Evolutionary conservation across 768 basidiomycete species (phyloP), one percentile per base, ranked within the genome.

Genomic region (Lactifluus volemus): DNA sequence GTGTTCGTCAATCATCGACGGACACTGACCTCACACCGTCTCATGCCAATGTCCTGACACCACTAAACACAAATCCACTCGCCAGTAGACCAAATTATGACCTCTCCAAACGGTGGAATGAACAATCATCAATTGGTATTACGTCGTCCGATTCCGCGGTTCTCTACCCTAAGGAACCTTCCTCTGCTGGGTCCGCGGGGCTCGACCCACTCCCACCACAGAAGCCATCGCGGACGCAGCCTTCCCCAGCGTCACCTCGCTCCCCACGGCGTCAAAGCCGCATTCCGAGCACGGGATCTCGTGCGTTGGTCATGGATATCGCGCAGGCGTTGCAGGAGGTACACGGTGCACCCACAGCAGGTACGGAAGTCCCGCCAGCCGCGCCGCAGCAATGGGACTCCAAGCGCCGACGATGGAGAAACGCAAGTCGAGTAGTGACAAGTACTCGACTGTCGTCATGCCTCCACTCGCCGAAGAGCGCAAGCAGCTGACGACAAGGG

Each of bases 231-330:
- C 49, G 19, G 9, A 5, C 14, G 19, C 42, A 32, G 48, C 25
- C 49, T 41, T 19, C 36, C 25, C 25, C 48, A 34, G 14, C 55
- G 29, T 41, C 61, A 10, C 60, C 63, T n/a, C 64, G 55, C 29
- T 61, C 78, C 1, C 76, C 80, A 5, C 68, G 72, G 4, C 78
- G 77, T 54, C 81, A 79, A 67, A 60, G 73, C 49, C 83, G 86
- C 21, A 84, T 85, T 54, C 82, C 86, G 5, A 88, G 82, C 67
- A 81, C 86, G 5, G 86, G 86, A 15, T 82, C 80, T 55, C 76
- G 89, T 61, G 81, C 85, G 19, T 82, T 83, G 14, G 87, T 84
- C 25, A 90, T 91, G 89, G 87, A 91, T 45, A 81, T 91, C 11
- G 87, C 86, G 3, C 85, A 84, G 69, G 79, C 81, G 9, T 69